Conservation (phyloP, 305 asterid species). For the Nicotiana rustica region DNA sequence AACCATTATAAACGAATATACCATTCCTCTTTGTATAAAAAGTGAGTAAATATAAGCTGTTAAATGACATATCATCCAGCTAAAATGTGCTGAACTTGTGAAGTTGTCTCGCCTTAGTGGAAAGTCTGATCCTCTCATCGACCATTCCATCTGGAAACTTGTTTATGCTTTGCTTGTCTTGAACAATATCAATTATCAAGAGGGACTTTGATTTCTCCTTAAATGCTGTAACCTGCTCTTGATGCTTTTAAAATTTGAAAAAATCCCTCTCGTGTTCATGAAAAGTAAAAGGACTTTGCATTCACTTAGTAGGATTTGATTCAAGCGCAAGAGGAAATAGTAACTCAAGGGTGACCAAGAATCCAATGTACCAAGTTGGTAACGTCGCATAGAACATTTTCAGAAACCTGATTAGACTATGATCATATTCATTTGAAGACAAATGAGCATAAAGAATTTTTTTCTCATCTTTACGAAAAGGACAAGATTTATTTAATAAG, state of each 20-base stretch:
- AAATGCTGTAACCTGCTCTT: constrained; percentile 7
- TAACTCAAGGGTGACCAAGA: not conserved
- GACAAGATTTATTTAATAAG: not conserved
- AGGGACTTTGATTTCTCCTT: not conserved
- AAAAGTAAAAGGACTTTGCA: constrained; percentile 2
- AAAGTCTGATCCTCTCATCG: not conserved
- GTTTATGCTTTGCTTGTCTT: not conserved
- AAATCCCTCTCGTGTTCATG: not conserved
- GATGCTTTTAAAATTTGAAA: not conserved
- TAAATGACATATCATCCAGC: constrained; percentile 4
- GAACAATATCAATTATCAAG: not conserved
- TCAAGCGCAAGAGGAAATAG: not conserved
- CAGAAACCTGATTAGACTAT: not conserved
- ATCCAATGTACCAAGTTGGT: not conserved
- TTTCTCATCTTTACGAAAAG: not conserved
- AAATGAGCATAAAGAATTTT: not conserved
- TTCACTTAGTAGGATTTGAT: not conserved
- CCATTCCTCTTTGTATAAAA: constrained; percentile 54
- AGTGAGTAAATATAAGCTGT: constrained; percentile 56
- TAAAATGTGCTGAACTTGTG: not conserved
- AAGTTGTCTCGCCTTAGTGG: constrained; percentile 20
- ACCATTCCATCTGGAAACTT: constrained; percentile 20
- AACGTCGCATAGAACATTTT: not conserved
- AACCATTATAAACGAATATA: constrained; percentile 88
- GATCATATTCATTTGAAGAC: not conserved